These are phyloP conservation scores for Helianthus tuberosus DNA, from an alignment of 129 eudicot species.

Conservation along the genomic window DNA sequence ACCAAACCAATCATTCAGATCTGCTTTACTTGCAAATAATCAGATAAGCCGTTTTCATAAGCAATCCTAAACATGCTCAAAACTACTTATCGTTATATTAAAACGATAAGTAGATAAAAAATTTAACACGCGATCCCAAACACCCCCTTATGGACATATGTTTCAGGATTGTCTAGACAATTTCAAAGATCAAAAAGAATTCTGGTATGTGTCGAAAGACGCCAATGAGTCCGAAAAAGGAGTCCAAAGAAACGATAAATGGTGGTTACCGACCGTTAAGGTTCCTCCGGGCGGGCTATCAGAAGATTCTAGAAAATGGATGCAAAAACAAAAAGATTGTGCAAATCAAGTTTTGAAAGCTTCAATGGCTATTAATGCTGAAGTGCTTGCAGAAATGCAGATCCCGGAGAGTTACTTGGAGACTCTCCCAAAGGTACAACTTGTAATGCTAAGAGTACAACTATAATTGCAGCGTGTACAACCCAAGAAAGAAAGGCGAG, in stretches of 20 bases:
- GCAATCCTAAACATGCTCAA: not conserved
- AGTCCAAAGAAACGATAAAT: conserved; percentile 60
- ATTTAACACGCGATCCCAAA: not conserved
- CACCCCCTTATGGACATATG: not conserved
- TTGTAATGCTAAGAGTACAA: not conserved
- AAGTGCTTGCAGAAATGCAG: conserved; percentile 74
- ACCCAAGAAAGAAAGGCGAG: no score
- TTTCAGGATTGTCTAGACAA: conserved; percentile 75
- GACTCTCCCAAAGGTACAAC: conserved; percentile 57
- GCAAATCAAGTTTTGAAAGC: conserved; percentile 91
- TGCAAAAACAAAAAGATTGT: conserved; percentile 73
- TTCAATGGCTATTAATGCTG: conserved; percentile 87
- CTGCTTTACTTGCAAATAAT: not conserved
- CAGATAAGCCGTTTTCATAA: not conserved
- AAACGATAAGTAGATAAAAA: not conserved
- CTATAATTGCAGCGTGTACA: not conserved
- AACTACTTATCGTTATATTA: not conserved
- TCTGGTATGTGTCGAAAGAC: conserved; percentile 68
- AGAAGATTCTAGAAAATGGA: conserved; percentile 58
- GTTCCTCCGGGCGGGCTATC: conserved; percentile 74
- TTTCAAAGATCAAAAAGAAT: conserved; percentile 59
- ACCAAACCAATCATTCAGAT: not conserved
- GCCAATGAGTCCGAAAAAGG: conserved; percentile 78
- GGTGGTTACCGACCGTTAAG: conserved; percentile 89
- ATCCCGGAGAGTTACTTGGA: conserved; percentile 77